phyloP scores from a whole-genome alignment of 768 basidiomycete genomes.

The Lentinula aciculospora region DNA sequence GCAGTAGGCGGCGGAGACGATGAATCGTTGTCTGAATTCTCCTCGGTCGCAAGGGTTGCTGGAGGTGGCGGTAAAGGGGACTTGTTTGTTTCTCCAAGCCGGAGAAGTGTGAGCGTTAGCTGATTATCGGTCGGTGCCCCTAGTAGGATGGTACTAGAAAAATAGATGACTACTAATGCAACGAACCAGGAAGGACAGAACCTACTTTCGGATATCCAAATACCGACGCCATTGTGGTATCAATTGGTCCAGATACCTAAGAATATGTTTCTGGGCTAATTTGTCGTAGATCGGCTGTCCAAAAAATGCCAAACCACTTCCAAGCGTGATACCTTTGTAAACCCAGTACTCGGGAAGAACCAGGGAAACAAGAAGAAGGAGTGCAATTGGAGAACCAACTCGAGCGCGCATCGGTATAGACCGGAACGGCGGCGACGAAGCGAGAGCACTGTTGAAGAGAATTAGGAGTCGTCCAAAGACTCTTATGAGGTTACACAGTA shows the following conservation, averaged over 20 bases:
- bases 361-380: constrained; percentile 21
- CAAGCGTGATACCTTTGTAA: constrained; percentile 21
- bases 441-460: constrained; percentile 23
- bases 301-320: constrained; percentile 32
- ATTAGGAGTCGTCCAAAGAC: neutral
- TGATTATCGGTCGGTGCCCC: constrained; percentile 41
- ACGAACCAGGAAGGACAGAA: neutral
- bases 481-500: neutral
- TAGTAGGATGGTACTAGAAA: constrained; percentile 25
- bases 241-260: constrained; percentile 22
- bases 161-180: neutral
- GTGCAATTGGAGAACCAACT: constrained; percentile 23
- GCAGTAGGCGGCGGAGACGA: neutral
- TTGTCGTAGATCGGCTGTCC: constrained; percentile 30
- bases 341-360: constrained; percentile 24
- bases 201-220: constrained; percentile 30
- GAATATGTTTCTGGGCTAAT: constrained; percentile 2
- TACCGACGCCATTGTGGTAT: constrained; percentile 30
- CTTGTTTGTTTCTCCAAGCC: constrained; percentile 31
- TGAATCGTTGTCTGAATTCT: neutral
- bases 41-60: neutral
- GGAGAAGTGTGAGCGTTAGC: constrained; percentile 33
- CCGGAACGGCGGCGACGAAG: constrained; percentile 30
- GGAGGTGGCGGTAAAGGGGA: constrained; percentile 34
- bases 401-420: constrained; percentile 19